Evolutionary conservation across 2,329 filamentous ascomycete species (phyloP), one percentile per base, ranked within the genome.

Genomic region (Ophiosphaerella korrae): DNA sequence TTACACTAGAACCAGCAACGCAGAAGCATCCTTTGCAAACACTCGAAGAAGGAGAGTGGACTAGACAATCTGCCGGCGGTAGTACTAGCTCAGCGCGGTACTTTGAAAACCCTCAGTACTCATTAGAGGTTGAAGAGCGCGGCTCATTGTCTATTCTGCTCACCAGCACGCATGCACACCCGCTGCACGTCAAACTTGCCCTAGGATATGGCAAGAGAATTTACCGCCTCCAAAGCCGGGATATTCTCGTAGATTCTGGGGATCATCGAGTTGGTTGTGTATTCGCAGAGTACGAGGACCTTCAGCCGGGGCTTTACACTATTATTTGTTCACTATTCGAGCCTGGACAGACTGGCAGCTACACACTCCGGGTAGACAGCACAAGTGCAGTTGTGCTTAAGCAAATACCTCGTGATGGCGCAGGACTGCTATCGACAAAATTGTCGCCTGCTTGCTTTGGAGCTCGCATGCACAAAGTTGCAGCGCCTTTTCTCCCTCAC

Each of bases 311-410:
- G 0, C 80, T 80, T 0, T 99, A 97, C 72, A 97, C 90, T 0
- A 81, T 96, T 48, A 88, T 97, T 6, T 93, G 89, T 69, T 96
- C 91, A 2, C 96, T 93, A 0, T 97, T 95, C 70, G 91, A 96
- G 56, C 82, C 88, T 0, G 88, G 88, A 7, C 90, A 95, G 66
- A 78, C 84, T 1, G 89, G 88, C 3, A 80, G 81, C 42, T 97
- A 95, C 66, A 84, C 81, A 0, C 79, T 99, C 7, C 84, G 86
- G 49, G 80, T 97, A n/a, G 86, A 87, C 40, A 87, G 88, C 31
- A 84, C 82, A 46, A 70, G 76, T 2, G 77, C 81, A 0, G 81
- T 86, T 33, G 64, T 72, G 1, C 69, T 95, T 5, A 77, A 76
- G 7, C 81, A 83, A 13, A 80, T 97, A 3, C 82, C 86, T 0